phyloP scores from a whole-genome alignment of 1,139 yeast species.

The Hemisphaericaspora lyxosophila region DNA sequence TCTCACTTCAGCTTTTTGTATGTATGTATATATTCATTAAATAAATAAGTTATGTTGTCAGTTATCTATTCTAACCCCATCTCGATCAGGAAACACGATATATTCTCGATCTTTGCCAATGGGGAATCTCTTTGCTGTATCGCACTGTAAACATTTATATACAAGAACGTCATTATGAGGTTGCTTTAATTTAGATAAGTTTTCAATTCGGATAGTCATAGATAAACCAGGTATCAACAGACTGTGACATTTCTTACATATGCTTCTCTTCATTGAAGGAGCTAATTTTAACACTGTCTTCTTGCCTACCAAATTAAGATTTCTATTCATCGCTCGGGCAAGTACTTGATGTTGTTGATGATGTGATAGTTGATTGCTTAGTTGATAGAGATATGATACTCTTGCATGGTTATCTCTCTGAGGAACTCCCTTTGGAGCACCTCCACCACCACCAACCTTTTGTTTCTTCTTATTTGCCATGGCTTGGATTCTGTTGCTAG shows the following conservation, averaged over 20 bases:
- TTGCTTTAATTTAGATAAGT: conserved; percentile 24
- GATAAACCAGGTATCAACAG: conserved; percentile 49
- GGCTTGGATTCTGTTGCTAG: too few species aligned
- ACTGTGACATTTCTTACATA: conserved; percentile 60
- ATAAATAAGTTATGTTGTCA: neutral
- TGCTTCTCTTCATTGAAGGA: conserved; percentile 57
- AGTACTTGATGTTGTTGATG: conserved; percentile 29
- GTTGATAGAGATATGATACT: conserved; percentile 56
- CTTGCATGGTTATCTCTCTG: conserved; percentile 61
- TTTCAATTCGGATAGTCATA: conserved; percentile 30
- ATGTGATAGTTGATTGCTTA: conserved; percentile 30
- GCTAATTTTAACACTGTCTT: conserved; percentile 62
- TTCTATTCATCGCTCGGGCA: conserved; percentile 50
- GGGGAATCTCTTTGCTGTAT: conserved; percentile 30
- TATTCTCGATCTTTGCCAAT: conserved; percentile 34
- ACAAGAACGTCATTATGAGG: conserved; percentile 34
- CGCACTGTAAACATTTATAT: conserved; percentile 28
- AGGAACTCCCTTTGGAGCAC: conserved; percentile 37
- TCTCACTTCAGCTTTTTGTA: neutral
- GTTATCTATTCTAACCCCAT: conserved; percentile 7
- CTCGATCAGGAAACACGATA: conserved; percentile 28
- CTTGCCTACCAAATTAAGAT: conserved; percentile 53
- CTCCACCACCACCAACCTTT: conserved; percentile 7
- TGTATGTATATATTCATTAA: neutral
- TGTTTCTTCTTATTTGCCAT: conserved; percentile 6